phyloP scores from a whole-genome alignment of 331 rosid species.

The Prunus yedoensis region DNA sequence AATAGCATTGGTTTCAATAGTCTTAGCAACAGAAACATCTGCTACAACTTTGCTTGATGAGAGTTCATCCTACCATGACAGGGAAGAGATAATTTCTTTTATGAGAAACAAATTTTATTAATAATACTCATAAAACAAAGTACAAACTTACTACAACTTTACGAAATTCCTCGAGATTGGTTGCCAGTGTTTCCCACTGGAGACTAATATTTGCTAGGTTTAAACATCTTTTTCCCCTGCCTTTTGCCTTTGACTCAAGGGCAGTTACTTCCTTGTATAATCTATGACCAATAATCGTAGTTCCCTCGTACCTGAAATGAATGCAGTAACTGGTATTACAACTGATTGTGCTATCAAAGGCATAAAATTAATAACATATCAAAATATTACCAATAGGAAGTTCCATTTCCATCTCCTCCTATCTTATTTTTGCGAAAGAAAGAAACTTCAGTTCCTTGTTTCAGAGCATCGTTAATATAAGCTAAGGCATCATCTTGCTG shows the following conservation, averaged over 20 bases:
- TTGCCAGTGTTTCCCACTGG: constrained; percentile 39
- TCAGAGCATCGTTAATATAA: constrained; percentile 62
- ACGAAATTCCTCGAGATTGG: no score
- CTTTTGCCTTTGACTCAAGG: constrained; percentile 38
- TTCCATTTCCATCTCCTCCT: constrained; percentile 57
- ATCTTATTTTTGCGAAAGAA: constrained; percentile 61
- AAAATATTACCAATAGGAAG: constrained; percentile 62
- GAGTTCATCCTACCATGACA: constrained; percentile 61
- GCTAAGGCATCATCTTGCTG: constrained; percentile 77
- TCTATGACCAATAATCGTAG: constrained; percentile 53
- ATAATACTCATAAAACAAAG: not conserved
- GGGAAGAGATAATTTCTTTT: constrained; percentile 5
- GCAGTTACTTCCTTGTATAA: constrained; percentile 58
- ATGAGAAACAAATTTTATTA: not conserved
- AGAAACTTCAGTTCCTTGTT: constrained; percentile 65
- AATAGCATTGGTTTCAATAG: constrained; percentile 58
- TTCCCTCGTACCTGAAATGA: constrained; percentile 80
- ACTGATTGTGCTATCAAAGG: constrained; percentile 7
- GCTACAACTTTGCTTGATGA: constrained; percentile 48
- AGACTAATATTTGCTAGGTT: constrained; percentile 42
- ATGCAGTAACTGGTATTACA: constrained; percentile 20
- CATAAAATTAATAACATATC: constrained; percentile 8
- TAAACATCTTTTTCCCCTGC: constrained; percentile 29
- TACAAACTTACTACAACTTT: constrained; percentile 54
- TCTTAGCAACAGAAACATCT: constrained; percentile 48